phyloP scores from a whole-genome alignment of 176 grass and related monocot species.

The Urochloa ruziziensis region DNA sequence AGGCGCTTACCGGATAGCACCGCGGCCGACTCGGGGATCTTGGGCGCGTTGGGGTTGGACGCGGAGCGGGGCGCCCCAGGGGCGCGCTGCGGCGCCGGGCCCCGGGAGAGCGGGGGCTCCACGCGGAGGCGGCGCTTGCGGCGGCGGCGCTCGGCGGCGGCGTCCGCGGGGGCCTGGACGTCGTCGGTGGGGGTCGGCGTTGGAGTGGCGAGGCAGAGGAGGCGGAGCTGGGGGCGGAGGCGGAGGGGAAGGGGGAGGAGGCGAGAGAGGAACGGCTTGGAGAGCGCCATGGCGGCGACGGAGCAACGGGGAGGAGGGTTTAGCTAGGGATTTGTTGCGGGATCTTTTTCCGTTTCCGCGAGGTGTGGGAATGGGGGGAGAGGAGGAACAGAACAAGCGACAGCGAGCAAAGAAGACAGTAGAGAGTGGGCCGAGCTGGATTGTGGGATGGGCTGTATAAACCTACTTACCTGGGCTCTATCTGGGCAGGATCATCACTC shows the following conservation, averaged over 20 bases:
- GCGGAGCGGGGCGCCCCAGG: conserved; percentile 32
- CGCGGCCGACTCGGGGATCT: conserved; percentile 76
- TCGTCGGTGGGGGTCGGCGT: background rate
- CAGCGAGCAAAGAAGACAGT: background rate
- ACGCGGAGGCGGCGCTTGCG: conserved; percentile 65
- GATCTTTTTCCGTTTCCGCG: background rate
- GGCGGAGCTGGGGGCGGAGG: conserved; percentile 36
- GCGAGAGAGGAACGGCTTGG: conserved; percentile 38
- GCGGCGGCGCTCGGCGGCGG: conserved; percentile 54
- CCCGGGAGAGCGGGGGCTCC: conserved; percentile 50
- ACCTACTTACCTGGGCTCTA: background rate
- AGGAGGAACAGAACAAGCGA: background rate
- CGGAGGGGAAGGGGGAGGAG: conserved; percentile 41
- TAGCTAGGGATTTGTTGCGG: conserved; percentile 33
- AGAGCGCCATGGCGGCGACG: conserved; percentile 50
- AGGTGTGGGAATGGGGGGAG: background rate
- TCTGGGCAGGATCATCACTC: no score
- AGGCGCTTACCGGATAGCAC: conserved; percentile 75
- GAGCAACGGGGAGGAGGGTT: conserved; percentile 17
- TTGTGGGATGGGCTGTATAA: background rate
- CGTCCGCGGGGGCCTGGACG: conserved; percentile 12
- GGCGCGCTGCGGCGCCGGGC: conserved; percentile 45
- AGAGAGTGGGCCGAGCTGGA: background rate
- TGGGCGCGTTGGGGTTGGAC: conserved; percentile 71
- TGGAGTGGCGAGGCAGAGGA: conserved; percentile 35